A percentile compares a stretch with the other conserved stretches of the same genome.
Evolutionary conservation across 176 grass and related monocot genomes (phyloP).

Genomic region (Juncus inflexus): DNA sequence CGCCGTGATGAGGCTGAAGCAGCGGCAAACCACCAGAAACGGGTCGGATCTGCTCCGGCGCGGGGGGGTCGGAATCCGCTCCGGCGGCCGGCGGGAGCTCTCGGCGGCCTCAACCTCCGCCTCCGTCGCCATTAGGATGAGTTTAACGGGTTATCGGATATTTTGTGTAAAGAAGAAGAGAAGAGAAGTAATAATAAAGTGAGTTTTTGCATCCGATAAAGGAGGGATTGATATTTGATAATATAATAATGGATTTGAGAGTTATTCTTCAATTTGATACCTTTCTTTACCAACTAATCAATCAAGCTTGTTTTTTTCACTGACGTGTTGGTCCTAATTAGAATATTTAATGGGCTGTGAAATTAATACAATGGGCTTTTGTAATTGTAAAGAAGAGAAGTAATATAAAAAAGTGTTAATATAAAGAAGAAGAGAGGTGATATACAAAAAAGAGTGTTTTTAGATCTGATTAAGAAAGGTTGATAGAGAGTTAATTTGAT

Average conservation of each 20-base stretch:
- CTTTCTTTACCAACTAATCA: constrained; percentile 2
- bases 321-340: no score
- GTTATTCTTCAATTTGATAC: neutral
- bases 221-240: constrained; percentile 4
- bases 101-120: constrained; percentile 6
- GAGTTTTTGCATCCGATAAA: no score
- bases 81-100: constrained; percentile 8
- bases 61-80: neutral
- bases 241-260: neutral
- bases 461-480: constrained; percentile 12
- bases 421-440: no score
- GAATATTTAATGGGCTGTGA: no score
- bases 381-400: no score
- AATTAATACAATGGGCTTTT: no score
- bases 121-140: constrained; percentile 15
- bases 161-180: neutral
- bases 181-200: neutral
- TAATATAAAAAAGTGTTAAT: no score
- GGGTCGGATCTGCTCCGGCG: constrained; percentile 38
- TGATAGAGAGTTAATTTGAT: neutral
- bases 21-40: constrained; percentile 70
- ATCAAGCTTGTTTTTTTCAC: neutral
- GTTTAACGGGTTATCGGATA: neutral
- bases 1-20: constrained; percentile 83
- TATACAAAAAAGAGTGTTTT: no score